Evolutionary conservation across 108 stramenopile genomes (phyloP), one percentile per base, ranked within the genome.

Genomic region (Asterionellopsis glacialis): DNA sequence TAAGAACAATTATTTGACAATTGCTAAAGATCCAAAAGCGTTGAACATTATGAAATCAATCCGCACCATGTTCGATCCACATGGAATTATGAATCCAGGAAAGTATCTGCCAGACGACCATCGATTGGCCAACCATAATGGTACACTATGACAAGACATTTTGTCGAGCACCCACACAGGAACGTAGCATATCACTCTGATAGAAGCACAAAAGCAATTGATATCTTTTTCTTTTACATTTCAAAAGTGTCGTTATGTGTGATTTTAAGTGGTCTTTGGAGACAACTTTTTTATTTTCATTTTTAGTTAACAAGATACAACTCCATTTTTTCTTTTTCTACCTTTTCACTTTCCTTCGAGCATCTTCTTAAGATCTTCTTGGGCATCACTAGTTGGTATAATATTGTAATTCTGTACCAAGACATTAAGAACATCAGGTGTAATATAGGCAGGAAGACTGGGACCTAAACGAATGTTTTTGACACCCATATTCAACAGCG

Each of bases 391-490:
- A 11, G 81, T 74, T 9, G 77, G 76, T 80, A 76, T 81, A 45
- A 89, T 51, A 61, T 87, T 83, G 80, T 79, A 89, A 49, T 81
- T 74, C 24, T 87, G 60, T 42, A 64, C 63, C 59, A 89, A 65
- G 4, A 87, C 73, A 26, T 79, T 60, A 49, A 87, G 61, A 15
- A 85, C 73, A 68, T 74, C 73, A 0, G 84, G 88, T 4, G 83
- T 82, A 22, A 89, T 65, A 59, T 87, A 89, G 12, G 86, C 87
- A 24, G 85, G 85, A 11, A 83, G 57, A 40, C 52, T 68, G 14
- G 91, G 91, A 13, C 91, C 87, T 19, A 93, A 57, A 47, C 87
- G 73, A 76, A 92, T 92, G 61, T 88, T 84, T 65, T 88, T 87
- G 52, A 92, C 72, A 45, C 87, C 87, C 71, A 92, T 75, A 16